phyloP scores from a whole-genome alignment of 2,329 filamentous ascomycete genomes.

The Pseudocercospora musae region DNA sequence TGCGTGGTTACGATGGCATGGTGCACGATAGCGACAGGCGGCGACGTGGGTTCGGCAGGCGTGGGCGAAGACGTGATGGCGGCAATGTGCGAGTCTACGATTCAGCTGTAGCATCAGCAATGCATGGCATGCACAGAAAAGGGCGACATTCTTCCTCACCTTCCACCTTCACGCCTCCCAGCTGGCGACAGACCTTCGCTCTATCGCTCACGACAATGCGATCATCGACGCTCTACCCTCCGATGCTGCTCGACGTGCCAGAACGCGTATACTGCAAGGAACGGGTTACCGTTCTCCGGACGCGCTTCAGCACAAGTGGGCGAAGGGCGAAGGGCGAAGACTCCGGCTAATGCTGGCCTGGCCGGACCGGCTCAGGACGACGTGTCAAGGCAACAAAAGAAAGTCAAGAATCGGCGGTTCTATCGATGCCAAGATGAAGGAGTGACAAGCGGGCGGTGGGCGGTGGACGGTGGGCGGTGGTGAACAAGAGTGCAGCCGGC shows the following conservation, averaged over 20 bases:
- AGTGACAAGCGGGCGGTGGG: too few relatives aligned
- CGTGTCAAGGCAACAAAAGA: conserved; percentile 3
- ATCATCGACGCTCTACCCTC: background rate
- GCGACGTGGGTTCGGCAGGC: conserved; percentile 17
- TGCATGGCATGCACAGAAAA: background rate
- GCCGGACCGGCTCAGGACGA: background rate
- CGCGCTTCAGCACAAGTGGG: conserved; percentile 4
- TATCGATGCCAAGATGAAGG: conserved; percentile 7
- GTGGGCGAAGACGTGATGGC: conserved; percentile 16
- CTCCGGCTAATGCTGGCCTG: background rate
- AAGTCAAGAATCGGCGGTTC: background rate
- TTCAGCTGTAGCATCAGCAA: conserved; percentile 7
- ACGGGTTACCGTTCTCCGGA: conserved; percentile 8
- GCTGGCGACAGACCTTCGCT: conserved; percentile 11
- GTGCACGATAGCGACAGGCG: conserved; percentile 19
- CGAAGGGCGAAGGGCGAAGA: too few relatives aligned
- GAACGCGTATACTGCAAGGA: conserved; percentile 12
- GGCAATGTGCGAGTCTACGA: conserved; percentile 9
- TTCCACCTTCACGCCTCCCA: conserved; percentile 14
- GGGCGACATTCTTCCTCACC: conserved; percentile 6
- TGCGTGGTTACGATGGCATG: conserved; percentile 16
- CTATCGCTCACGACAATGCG: conserved; percentile 6
- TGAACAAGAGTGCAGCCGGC: background rate
- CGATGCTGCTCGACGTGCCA: background rate
- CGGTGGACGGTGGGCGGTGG: too few relatives aligned